Evolutionary conservation across 2,329 filamentous ascomycete species (phyloP).

Genomic region (Didymella exigua): DNA sequence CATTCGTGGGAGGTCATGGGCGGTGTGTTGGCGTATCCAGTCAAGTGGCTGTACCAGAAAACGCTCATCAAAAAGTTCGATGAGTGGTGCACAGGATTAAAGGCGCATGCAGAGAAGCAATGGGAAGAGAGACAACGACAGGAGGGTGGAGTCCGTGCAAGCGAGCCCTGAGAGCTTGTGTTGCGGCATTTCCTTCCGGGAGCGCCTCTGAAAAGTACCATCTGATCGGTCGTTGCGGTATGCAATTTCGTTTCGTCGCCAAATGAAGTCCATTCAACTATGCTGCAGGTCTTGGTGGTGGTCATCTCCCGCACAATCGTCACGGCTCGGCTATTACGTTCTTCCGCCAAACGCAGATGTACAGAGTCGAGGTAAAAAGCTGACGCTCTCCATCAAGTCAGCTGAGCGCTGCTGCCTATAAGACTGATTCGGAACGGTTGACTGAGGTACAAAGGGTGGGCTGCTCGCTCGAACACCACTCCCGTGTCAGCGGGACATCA

Average conservation of each 20-base stretch:
- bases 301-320: no score
- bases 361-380: neutral
- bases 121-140: neutral
- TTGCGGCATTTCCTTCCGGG: neutral
- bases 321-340: neutral
- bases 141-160: neutral
- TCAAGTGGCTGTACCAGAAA: conserved; percentile 23
- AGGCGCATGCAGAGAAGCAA: conserved; percentile 21
- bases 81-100: conserved; percentile 28
- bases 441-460: neutral
- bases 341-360: neutral
- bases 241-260: neutral
- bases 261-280: neutral
- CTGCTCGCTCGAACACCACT: neutral
- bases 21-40: conserved; percentile 24
- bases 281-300: neutral
- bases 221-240: no score
- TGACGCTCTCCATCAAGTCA: neutral
- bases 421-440: neutral
- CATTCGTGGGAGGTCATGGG: conserved; percentile 30
- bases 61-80: conserved; percentile 24
- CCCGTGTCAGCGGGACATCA: neutral
- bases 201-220: neutral
- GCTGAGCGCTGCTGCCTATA: neutral
- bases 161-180: neutral